Evolutionary conservation across 768 basidiomycete genomes (phyloP).

Genomic region (Pisolithus orientalis): DNA sequence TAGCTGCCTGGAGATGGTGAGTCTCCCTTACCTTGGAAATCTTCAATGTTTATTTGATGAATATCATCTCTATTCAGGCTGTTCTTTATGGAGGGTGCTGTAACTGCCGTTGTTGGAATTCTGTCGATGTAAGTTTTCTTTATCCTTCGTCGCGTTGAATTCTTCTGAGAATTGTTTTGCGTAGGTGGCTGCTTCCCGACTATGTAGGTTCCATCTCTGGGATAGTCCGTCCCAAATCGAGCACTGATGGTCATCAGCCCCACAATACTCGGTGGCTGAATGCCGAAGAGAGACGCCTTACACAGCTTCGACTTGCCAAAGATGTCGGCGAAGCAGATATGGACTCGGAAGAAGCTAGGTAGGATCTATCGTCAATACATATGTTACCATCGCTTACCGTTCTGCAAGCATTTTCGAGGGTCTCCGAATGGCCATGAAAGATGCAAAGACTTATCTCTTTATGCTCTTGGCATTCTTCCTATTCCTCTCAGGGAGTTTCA

Average conservation of each 20-base stretch:
- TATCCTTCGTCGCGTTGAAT: neutral
- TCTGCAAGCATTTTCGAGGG: slow-evolving; percentile 33
- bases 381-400: slow-evolving; percentile 22
- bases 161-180: neutral
- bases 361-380: neutral
- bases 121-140: slow-evolving; percentile 37
- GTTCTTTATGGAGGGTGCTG: slow-evolving; percentile 65
- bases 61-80: slow-evolving; percentile 40
- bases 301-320: slow-evolving; percentile 62
- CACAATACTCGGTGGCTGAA: slow-evolving; percentile 58
- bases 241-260: slow-evolving; percentile 31
- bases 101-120: slow-evolving; percentile 57
- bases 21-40: slow-evolving; percentile 22
- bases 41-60: neutral
- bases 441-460: slow-evolving; percentile 14
- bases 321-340: slow-evolving; percentile 63
- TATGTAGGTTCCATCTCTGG: slow-evolving; percentile 35
- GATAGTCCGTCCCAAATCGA: too few species aligned
- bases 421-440: too few species aligned
- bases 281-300: slow-evolving; percentile 46
- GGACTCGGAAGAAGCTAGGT: slow-evolving; percentile 27
- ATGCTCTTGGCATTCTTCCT: slow-evolving; percentile 45
- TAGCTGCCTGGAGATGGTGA: slow-evolving; percentile 67
- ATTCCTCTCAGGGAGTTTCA: slow-evolving; percentile 51
- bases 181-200: slow-evolving; percentile 53